These are phyloP conservation scores for Kluyveromyces wickerhamii DNA, from an alignment of 805 yeast species.

Conservation along the genomic window DNA sequence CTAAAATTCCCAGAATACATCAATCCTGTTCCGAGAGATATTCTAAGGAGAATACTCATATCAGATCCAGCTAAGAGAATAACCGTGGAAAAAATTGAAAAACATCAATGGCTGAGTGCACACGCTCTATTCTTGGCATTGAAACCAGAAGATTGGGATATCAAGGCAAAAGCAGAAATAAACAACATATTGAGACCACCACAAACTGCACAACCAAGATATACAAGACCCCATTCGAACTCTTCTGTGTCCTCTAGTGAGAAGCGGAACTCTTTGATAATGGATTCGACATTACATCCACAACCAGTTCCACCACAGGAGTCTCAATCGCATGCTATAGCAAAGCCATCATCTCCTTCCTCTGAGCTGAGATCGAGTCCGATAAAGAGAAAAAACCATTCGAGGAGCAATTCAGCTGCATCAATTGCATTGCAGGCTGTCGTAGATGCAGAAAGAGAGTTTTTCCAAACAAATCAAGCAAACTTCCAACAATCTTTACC, in stretches of 20 bases:
- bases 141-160: slow-evolving; percentile 88
- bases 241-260: slow-evolving; percentile 35
- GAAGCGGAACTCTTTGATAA: slow-evolving; percentile 30
- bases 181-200: slow-evolving; percentile 31
- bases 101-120: slow-evolving; percentile 84
- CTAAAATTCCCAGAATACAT: slow-evolving; percentile 93
- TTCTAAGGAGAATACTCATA: slow-evolving; percentile 74
- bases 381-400: slow-evolving; percentile 22
- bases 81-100: slow-evolving; percentile 56
- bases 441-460: slow-evolving; percentile 47
- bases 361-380: slow-evolving; percentile 20
- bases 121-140: slow-evolving; percentile 76
- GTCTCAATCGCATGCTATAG: slow-evolving; percentile 52
- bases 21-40: slow-evolving; percentile 83
- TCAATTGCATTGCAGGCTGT: slow-evolving; percentile 66
- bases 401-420: slow-evolving; percentile 44
- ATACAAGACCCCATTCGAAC: slow-evolving; percentile 24
- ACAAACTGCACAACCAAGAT: slow-evolving; percentile 9
- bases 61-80: slow-evolving; percentile 78
- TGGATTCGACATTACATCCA: slow-evolving; percentile 32
- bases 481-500: slow-evolving; percentile 10
- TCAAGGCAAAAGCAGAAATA: slow-evolving; percentile 27
- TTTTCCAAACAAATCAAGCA: slow-evolving; percentile 8
- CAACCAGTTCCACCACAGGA: slow-evolving; percentile 64
- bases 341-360: slow-evolving; percentile 35